Evolutionary conservation across 2,329 filamentous ascomycete species (phyloP), one percentile per base, ranked within the genome.

Genomic region (Tolypocladium paradoxum): DNA sequence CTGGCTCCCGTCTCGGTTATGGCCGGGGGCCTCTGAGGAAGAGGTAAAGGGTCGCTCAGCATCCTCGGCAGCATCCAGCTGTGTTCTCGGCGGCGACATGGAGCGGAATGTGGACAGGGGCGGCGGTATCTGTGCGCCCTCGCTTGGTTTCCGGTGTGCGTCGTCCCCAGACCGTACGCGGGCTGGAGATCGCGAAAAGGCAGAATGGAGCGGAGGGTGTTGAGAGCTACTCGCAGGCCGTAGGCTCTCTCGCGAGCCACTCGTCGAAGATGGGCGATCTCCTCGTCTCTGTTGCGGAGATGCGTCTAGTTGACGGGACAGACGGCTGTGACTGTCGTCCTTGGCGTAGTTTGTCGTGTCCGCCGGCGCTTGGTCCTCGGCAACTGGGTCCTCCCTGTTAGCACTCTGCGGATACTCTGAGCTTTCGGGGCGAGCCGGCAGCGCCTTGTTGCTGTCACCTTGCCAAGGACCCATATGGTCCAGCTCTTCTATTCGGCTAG

Each of bases 401-500:
- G 22, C 34, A 18, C 35, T 50, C 33, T 16, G 35, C 20, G 43
- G 59, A 12, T 64, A 62, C 11, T 62, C 59, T 43, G 62, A 58
- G 64, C 85, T 88, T 60, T 83, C 83, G 0, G 83, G 83, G 22
- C 79, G 73, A 6, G 76, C 82, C 34, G 92, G 92, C 11, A 97
- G 75, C 29, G 87, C 86, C 66, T 96, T 96, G 50, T 82, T 83
- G 51, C 80, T 78, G 57, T 62, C 60, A 57, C 71, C 60, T 60
- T 76, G 63, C 68, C 77, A 66, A 68, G 83, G 76, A 60, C 83
- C 74, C 63, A 93, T 81, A 58, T 85, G 83, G 61, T 87, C 82
- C 40, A 99, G 75, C 67, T 99, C 93, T 48, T 86, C 84, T 60
- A 97, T 95, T 53, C 93, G 85, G 54, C 85, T 89, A 50, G 86